These are phyloP conservation scores for Yarrowia sp. DNA, from an alignment of 805 yeast species.

Conservation along the genomic window DNA sequence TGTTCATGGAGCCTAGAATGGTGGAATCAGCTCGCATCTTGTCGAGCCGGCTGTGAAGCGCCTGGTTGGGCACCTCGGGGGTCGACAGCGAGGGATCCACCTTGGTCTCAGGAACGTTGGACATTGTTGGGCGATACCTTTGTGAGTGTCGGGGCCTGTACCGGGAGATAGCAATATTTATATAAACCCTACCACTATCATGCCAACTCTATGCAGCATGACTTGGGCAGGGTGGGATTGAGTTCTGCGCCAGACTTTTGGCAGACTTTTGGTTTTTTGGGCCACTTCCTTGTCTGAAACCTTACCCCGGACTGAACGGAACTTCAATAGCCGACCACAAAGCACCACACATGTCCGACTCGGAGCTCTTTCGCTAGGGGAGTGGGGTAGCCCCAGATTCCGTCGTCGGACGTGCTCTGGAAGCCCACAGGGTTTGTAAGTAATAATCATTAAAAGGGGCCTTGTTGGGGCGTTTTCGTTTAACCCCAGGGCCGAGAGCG, in stretches of 20 bases:
- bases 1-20: slow-evolving; percentile 61
- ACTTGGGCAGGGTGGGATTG: slow-evolving; percentile 38
- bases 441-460: slow-evolving; percentile 7
- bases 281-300: slow-evolving; percentile 34
- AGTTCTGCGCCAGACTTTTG: background rate
- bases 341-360: slow-evolving; percentile 29
- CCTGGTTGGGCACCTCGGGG: slow-evolving; percentile 37
- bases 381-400: slow-evolving; percentile 11
- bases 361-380: background rate
- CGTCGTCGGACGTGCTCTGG: slow-evolving; percentile 5
- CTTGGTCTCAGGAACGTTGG: slow-evolving; percentile 38
- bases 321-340: slow-evolving; percentile 36
- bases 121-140: slow-evolving; percentile 33
- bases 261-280: slow-evolving; percentile 8
- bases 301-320: slow-evolving; percentile 39
- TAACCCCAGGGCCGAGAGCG: background rate
- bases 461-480: too few species aligned
- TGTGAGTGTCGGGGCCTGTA: too few species aligned
- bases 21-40: slow-evolving; percentile 51
- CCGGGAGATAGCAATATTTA: slow-evolving; percentile 35
- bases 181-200: slow-evolving; percentile 33
- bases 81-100: slow-evolving; percentile 39
- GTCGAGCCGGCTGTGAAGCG: slow-evolving; percentile 44
- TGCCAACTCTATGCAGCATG: slow-evolving; percentile 9
- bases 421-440: slow-evolving; percentile 2